Base-by-base conservation (phyloP, 768 basidiomycete genomes). In the Calocybe indica region DNA sequence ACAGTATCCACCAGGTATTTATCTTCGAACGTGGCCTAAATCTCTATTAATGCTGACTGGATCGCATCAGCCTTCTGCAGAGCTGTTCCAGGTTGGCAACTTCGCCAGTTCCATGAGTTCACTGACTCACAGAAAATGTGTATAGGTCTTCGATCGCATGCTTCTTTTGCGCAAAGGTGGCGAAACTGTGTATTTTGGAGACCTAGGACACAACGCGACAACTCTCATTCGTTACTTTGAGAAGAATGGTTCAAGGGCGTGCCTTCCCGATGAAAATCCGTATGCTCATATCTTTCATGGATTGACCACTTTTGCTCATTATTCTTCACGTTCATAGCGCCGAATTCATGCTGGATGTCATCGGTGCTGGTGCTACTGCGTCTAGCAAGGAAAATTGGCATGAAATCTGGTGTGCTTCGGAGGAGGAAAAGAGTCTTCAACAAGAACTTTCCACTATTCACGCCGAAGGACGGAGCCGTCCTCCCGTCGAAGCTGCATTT, bases 131-230 rank as follows among this genome's bases (percentile, higher is more conserved):
- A 15, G 0, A 8, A 14, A 1, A 12, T 7, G 7, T 45, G 41
- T 42, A 15, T 49, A 57, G 54, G 78, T 77, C 40, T 91, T 92
- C 58, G 89, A 92, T 58, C 68, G 86, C 12, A 68, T 95, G 8
- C 67, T 94, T 2, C 73, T 95, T 1, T 71, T 94, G 12, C 77
- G 79, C 41, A 79, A 80, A 52, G 91, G 92, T n/a, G 92, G 92
- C 46, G 54, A 85, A 55, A 82, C 75, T 5, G 82, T 84, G 11
- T 88, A 86, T 66, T 84, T 85, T 54, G 84, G 85, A 11, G 81
- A 87, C 43, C 62, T 89, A 22, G 88, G 89, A 1, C 53, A 66
- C 13, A 81, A 85, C 50, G 71, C 86, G 0, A 62, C 69, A 14
- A 82, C 80, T 0, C 62, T 92, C 32, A 78, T 89, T 46, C 61